Conservation (phyloP, 1,139 yeast species). For the Meyerozyma smithsonii region DNA sequence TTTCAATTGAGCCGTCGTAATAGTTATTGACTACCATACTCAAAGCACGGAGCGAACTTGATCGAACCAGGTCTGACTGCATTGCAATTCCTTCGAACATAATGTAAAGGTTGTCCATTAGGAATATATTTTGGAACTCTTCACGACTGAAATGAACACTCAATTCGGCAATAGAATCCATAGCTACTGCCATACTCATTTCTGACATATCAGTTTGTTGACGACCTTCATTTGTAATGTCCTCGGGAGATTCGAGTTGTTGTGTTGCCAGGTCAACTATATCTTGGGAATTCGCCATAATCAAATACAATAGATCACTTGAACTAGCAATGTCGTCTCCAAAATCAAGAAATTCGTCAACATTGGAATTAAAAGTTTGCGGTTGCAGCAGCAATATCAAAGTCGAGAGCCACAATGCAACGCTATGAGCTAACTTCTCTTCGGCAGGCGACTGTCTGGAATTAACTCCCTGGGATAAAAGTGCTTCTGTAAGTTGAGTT, state of each 20-base stretch:
- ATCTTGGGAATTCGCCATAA: background rate
- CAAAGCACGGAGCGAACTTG: conserved; percentile 25
- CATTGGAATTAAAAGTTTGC: background rate
- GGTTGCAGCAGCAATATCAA: background rate
- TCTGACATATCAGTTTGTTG: conserved; percentile 10
- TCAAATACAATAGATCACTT: background rate
- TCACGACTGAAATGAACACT: conserved; percentile 19
- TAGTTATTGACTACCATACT: conserved; percentile 44
- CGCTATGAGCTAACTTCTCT: background rate
- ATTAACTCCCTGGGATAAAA: background rate
- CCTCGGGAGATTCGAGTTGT: background rate
- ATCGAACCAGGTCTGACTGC: conserved; percentile 22
- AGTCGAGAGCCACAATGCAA: background rate
- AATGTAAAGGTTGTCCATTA: conserved; percentile 30
- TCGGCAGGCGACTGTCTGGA: background rate
- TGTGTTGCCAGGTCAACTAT: background rate
- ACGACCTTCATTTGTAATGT: background rate
- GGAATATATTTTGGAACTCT: conserved; percentile 28
- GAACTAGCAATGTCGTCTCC: background rate
- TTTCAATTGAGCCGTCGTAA: conserved; percentile 52
- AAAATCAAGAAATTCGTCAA: background rate
- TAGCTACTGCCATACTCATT: conserved; percentile 25
- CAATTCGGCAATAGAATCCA: conserved; percentile 27
- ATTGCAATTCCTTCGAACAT: conserved; percentile 33
- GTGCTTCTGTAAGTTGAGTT: background rate